Base-by-base conservation (phyloP, 2,329 filamentous ascomycete genomes). In the Colletotrichum euphorbiae region DNA sequence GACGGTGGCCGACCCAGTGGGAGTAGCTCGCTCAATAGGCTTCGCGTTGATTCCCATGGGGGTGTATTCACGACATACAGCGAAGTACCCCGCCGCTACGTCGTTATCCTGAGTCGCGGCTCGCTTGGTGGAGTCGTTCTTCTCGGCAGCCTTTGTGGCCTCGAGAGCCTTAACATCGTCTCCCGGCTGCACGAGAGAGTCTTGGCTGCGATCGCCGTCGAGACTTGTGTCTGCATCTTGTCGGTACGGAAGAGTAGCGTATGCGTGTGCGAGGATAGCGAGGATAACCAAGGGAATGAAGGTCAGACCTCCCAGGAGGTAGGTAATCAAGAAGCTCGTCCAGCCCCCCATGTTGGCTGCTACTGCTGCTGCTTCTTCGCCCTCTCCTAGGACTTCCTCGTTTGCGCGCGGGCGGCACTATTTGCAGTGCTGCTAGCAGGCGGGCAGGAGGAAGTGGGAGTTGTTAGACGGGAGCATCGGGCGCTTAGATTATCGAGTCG, bases 31-130 rank as follows among this genome's bases (percentile, higher is more conserved):
- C 80, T 97, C 94, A 67, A 95, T 94, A 6, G 94, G 94, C 80
- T 95, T 97, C 69, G 93, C 93, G 82, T 97, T 97, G 78, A 97
- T 91, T 46, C 94, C 94, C 76, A 94, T 93, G 46, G 94, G 93
- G 1, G 93, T 92, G 80, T 96, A 98, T 81, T 97, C 94, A 76
- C 94, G 89, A 77, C 93, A 97, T 15, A 98, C 93, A n/a, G 94
- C 93, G 78, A 98, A 98, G 81, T 97, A 98, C 17, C 94, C 94
- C 8, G 94, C 92, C 2, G 93, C 93, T 45, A 94, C 92, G 75
- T 97, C 93, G 38, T 89, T 84, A 67, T 93, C 91, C 71, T 89
- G 85, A 19, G 84, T 80, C 40, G 79, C 72, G 50, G 82, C 81
- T 38, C 86, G 79, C 75, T 88, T 89, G 38, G 52, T 40, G n/a